Conservation (phyloP, 148 eudicot species). For the Spergularia marina region DNA sequence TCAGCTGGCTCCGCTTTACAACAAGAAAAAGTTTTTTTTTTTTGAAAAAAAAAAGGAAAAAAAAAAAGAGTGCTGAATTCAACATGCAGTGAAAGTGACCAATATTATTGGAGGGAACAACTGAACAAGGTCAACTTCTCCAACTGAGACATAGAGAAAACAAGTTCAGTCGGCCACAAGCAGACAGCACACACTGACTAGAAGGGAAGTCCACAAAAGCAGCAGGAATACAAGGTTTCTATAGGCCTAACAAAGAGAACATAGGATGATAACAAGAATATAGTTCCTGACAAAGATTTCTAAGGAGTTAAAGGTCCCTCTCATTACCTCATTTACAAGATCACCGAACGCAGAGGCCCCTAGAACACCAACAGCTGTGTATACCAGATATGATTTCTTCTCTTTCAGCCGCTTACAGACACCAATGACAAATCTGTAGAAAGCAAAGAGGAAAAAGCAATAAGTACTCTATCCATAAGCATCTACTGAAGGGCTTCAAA, state of each 20-base stretch:
- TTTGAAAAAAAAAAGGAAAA: neutral
- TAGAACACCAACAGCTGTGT: slow-evolving; percentile 80
- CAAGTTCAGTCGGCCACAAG: neutral
- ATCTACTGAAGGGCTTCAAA: neutral
- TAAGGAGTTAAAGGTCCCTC: neutral
- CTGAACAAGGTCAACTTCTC: neutral
- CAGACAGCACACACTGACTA: neutral
- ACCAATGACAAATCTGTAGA: slow-evolving; percentile 68
- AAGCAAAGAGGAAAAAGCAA: slow-evolving; percentile 6
- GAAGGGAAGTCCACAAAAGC: neutral
- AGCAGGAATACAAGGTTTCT: neutral
- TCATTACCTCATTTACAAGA: slow-evolving; percentile 78
- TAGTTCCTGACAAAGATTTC: neutral
- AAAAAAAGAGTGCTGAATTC: neutral
- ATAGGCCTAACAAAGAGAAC: neutral
- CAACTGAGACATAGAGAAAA: neutral
- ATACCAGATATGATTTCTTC: slow-evolving; percentile 71
- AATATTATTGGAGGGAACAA: neutral
- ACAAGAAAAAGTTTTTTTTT: neutral
- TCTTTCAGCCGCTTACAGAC: slow-evolving; percentile 77
- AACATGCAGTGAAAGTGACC: neutral
- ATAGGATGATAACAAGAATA: neutral
- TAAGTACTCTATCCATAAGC: neutral
- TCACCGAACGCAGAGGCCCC: slow-evolving; percentile 80
- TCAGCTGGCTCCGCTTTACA: neutral